phyloP scores from a whole-genome alignment of 2,329 filamentous ascomycete species.

The Aureobasidium sp. region DNA sequence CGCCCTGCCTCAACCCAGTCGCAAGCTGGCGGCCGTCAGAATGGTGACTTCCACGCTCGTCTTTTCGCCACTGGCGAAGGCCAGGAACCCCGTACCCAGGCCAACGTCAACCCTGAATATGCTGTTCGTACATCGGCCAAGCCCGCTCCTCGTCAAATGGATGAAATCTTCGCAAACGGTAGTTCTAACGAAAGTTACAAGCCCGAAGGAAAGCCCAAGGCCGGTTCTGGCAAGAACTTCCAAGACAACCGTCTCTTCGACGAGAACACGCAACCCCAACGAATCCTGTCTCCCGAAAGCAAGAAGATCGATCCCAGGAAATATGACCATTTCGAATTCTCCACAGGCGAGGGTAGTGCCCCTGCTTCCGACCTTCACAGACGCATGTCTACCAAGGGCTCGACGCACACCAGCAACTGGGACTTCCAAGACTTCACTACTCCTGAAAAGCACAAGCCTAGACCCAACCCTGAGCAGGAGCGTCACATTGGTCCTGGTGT shows the following conservation, averaged over 20 bases:
- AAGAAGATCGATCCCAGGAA: conserved; percentile 66
- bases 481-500: conserved; percentile 71
- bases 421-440: conserved; percentile 82
- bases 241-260: conserved; percentile 48
- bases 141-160: conserved; percentile 56
- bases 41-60: conserved; percentile 16
- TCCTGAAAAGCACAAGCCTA: conserved; percentile 63
- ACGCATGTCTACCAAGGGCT: conserved; percentile 19
- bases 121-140: conserved; percentile 61
- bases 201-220: conserved; percentile 32
- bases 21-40: conserved; percentile 12
- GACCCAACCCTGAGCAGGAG: conserved; percentile 58
- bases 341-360: conserved; percentile 47
- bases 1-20: conserved; percentile 22
- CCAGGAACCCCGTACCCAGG: conserved; percentile 33
- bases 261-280: conserved; percentile 39
- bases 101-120: conserved; percentile 36
- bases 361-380: conserved; percentile 24
- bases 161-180: conserved; percentile 56
- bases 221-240: conserved; percentile 43
- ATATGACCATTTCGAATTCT: conserved; percentile 79
- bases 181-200: conserved; percentile 28
- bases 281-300: conserved; percentile 30
- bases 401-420: conserved; percentile 63
- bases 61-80: conserved; percentile 65